Conservation (phyloP, 2,329 filamentous ascomycete species). For the Aspergillus terreus region DNA sequence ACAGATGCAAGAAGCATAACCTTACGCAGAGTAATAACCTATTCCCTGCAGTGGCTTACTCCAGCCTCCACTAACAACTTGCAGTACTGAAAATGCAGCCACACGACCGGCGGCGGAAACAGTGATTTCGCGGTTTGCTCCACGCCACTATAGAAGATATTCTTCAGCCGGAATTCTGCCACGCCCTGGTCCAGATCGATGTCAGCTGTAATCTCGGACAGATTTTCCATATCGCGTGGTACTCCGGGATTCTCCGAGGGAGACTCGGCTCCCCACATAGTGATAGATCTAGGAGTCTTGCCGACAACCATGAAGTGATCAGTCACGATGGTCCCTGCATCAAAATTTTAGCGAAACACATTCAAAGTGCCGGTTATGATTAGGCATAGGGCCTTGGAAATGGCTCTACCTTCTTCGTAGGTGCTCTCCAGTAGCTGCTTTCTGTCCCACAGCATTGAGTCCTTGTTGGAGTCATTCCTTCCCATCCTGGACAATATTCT, state of each 20-base stretch:
- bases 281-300: neutral
- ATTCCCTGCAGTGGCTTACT: neutral
- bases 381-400: neutral
- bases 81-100: constrained; percentile 4
- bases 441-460: neutral
- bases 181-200: neutral
- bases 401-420: neutral
- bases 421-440: neutral
- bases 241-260: neutral
- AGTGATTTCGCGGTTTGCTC: neutral
- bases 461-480: neutral
- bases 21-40: neutral
- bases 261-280: neutral
- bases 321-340: neutral
- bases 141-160: constrained; percentile 1
- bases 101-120: neutral
- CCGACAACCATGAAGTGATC: neutral
- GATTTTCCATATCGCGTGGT: neutral
- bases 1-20: no score
- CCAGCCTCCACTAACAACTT: constrained; percentile 2
- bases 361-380: neutral
- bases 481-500: neutral
- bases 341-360: neutral
- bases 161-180: constrained; percentile 2
- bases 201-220: neutral